phyloP scores from a whole-genome alignment of 805 yeast genomes.

The Zygosaccharomyces bisporus region DNA sequence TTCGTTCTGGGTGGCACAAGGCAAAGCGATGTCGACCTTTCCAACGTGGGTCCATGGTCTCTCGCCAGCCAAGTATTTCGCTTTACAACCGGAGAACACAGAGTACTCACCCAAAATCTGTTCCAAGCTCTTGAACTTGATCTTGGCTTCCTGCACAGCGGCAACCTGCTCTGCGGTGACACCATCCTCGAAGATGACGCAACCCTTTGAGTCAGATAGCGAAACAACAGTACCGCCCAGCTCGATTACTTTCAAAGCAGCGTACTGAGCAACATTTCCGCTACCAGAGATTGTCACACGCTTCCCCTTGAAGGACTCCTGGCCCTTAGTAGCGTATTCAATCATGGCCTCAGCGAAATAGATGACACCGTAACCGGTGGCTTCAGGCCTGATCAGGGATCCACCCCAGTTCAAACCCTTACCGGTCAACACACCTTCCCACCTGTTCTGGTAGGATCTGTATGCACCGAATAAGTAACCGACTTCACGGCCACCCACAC shows the following conservation, averaged over 20 bases:
- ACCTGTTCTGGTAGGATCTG: slow-evolving; percentile 84
- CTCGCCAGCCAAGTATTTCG: slow-evolving; percentile 85
- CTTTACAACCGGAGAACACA: slow-evolving; percentile 53
- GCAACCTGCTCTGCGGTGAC: slow-evolving; percentile 77
- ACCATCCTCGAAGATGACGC: slow-evolving; percentile 74
- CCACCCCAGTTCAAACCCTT: slow-evolving; percentile 99
- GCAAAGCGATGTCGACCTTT: slow-evolving; percentile 90
- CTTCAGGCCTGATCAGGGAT: slow-evolving; percentile 97
- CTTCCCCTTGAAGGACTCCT: slow-evolving; percentile 88
- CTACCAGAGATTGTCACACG: slow-evolving; percentile 96
- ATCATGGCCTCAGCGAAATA: slow-evolving; percentile 98
- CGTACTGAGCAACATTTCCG: slow-evolving; percentile 99
- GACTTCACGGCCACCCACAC: slow-evolving; percentile 92
- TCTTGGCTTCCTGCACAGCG: slow-evolving; percentile 71
- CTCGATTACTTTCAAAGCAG: slow-evolving; percentile 95
- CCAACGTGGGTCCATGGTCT: slow-evolving; percentile 96
- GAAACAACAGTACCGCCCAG: slow-evolving; percentile 94
- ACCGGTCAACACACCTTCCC: slow-evolving; percentile 98
- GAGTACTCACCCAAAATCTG: slow-evolving; percentile 56
- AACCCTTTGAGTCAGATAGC: slow-evolving; percentile 91
- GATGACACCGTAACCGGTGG: slow-evolving; percentile 96
- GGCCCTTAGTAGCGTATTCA: slow-evolving; percentile 84
- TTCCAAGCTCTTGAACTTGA: slow-evolving; percentile 71
- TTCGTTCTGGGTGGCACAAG: slow-evolving; percentile 98
- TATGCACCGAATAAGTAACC: slow-evolving; percentile 96